A percentile compares a stretch with the other conserved stretches of the same genome.
Evolutionary conservation across 2,329 filamentous ascomycete species (phyloP).

Genomic region (Colletotrichum echinochloae): DNA sequence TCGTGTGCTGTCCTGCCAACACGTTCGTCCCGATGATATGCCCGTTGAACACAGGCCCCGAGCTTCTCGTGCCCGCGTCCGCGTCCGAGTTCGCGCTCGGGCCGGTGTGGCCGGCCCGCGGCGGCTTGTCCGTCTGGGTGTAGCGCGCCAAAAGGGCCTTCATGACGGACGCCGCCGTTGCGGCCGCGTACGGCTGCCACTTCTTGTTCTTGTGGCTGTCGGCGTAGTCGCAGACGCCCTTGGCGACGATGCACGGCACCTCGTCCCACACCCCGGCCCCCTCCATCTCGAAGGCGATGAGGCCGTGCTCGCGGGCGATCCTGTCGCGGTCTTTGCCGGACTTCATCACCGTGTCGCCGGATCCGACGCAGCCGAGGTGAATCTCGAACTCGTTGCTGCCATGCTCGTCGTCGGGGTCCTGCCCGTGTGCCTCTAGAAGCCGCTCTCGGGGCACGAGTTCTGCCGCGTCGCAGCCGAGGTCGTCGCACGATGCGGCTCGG

Average conservation of each 20-base stretch:
- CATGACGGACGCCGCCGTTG: constrained; percentile 50
- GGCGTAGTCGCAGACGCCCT: constrained; percentile 55
- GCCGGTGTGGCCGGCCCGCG: background rate
- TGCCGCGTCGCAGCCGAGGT: constrained; percentile 45
- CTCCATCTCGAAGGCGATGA: constrained; percentile 53
- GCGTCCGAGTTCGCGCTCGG: fast-evolving
- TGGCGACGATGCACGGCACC: constrained; percentile 48
- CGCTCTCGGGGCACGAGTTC: background rate
- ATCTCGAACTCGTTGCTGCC: constrained; percentile 40
- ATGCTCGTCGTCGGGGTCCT: background rate
- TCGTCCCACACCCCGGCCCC: constrained; percentile 49
- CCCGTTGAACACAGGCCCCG: background rate
- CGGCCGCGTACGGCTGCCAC: constrained; percentile 56
- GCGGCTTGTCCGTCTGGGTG: constrained; percentile 4
- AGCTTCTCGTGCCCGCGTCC: no score
- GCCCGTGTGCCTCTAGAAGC: background rate
- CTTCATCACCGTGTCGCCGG: constrained; percentile 54
- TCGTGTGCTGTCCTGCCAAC: background rate
- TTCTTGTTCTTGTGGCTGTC: constrained; percentile 54
- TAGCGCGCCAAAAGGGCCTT: constrained; percentile 12
- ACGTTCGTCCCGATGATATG: background rate
- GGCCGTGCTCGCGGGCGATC: constrained; percentile 43
- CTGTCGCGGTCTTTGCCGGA: constrained; percentile 50
- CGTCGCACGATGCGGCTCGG: constrained; percentile 39
- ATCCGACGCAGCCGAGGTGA: constrained; percentile 52